These are phyloP conservation scores for Candida hungchunana DNA, from an alignment of 805 yeast species.

Conservation along the genomic window DNA sequence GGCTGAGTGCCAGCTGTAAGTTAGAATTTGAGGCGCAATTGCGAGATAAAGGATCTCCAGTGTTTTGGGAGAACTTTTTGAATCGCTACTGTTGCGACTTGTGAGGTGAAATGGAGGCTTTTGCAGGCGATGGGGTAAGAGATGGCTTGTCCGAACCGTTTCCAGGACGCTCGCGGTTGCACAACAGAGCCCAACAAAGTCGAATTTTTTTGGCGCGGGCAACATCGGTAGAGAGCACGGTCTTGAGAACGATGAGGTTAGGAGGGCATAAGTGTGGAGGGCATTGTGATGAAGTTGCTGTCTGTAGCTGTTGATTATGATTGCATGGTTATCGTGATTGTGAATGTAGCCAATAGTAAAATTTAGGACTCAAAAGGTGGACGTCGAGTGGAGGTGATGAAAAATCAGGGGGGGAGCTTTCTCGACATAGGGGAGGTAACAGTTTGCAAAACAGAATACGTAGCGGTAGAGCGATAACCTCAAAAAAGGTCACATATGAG, in stretches of 20 bases:
- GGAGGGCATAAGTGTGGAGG: neutral
- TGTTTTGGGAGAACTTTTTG: too few species aligned
- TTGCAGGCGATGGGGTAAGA: neutral
- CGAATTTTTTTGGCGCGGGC: constrained; percentile 14
- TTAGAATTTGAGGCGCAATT: too few species aligned
- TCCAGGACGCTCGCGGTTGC: neutral
- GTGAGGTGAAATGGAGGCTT: neutral
- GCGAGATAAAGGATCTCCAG: too few species aligned
- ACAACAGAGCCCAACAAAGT: constrained; percentile 13
- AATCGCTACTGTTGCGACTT: too few species aligned
- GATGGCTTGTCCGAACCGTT: neutral
- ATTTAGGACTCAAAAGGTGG: too few species aligned
- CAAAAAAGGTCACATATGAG: neutral
- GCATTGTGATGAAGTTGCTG: too few species aligned
- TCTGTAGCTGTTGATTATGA: too few species aligned
- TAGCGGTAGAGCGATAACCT: neutral
- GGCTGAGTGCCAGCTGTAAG: too few species aligned
- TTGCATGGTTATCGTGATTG: too few species aligned
- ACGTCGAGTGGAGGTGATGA: too few species aligned
- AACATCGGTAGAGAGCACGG: constrained; percentile 6
- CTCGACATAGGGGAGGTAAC: neutral
- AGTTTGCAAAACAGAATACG: neutral
- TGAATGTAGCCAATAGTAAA: too few species aligned
- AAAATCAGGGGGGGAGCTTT: too few species aligned
- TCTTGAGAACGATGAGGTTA: constrained; percentile 3